Evolutionary conservation across 768 basidiomycete genomes (phyloP).

Genomic region (Leccinum aurantiacum): DNA sequence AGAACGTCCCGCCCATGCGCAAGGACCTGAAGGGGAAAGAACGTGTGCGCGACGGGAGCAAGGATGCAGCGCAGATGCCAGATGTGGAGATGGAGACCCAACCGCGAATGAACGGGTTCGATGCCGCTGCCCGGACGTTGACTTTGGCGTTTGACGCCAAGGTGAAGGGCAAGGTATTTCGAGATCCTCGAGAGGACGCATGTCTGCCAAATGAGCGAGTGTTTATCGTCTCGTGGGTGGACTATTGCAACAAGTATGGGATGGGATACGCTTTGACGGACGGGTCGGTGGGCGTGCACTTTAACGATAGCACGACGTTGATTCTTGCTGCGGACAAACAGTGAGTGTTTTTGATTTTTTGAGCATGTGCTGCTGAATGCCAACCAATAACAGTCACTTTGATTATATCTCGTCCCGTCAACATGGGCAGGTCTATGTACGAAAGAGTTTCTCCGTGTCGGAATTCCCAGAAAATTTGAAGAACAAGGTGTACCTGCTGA

Average conservation of each 20-base stretch:
- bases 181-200: slow-evolving; percentile 57
- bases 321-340: slow-evolving; percentile 83
- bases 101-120: slow-evolving; percentile 57
- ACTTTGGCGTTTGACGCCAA: slow-evolving; percentile 68
- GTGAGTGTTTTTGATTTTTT: slow-evolving; percentile 44
- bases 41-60: slow-evolving; percentile 24
- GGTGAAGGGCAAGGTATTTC: slow-evolving; percentile 61
- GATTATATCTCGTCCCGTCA: slow-evolving; percentile 79
- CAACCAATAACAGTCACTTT: slow-evolving; percentile 54
- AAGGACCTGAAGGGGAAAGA: slow-evolving; percentile 35
- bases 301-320: slow-evolving; percentile 91
- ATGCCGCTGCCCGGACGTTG: slow-evolving; percentile 55
- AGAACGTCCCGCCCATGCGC: slow-evolving; percentile 33
- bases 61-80: slow-evolving; percentile 12
- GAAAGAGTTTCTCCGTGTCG: slow-evolving; percentile 68
- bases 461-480: slow-evolving; percentile 80
- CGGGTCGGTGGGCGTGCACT: slow-evolving; percentile 92
- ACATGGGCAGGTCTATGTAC: slow-evolving; percentile 64
- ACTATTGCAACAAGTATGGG: slow-evolving; percentile 99
- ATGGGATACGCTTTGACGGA: slow-evolving; percentile 98
- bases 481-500: slow-evolving; percentile 88
- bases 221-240: slow-evolving; percentile 98
- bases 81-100: slow-evolving; percentile 27
- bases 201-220: slow-evolving; percentile 66
- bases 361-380: background rate